phyloP scores from a whole-genome alignment of 345 rosid genomes.

The Pistacia vera region DNA sequence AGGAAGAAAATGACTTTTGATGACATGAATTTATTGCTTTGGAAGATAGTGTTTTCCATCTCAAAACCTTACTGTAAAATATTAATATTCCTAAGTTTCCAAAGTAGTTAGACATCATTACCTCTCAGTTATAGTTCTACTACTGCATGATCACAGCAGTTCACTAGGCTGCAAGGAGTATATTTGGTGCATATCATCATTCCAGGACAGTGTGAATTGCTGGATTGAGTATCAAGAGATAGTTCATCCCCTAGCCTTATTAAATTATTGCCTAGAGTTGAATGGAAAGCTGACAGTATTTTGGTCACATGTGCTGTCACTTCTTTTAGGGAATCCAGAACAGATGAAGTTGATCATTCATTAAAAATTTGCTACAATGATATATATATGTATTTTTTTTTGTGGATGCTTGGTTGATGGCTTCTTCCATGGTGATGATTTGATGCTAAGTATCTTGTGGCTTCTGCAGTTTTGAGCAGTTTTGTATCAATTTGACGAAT shows the following conservation, averaged over 20 bases:
- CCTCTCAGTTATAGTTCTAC: slow-evolving; percentile 7
- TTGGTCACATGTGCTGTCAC: background rate
- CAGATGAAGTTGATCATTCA: slow-evolving; percentile 10
- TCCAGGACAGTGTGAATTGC: background rate
- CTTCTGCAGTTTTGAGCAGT: slow-evolving; percentile 95
- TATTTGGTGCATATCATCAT: background rate
- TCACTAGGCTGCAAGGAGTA: background rate
- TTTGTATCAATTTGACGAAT: slow-evolving; percentile 97
- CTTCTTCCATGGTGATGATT: background rate
- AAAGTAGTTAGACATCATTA: background rate
- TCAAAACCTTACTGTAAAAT: background rate
- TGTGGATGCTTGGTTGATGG: slow-evolving; percentile 21
- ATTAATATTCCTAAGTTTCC: background rate
- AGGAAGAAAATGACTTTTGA: too few species aligned
- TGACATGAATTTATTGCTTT: too few species aligned
- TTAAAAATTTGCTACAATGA: slow-evolving; percentile 2
- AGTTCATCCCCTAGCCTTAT: background rate
- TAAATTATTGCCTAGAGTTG: background rate
- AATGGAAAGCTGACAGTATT: background rate
- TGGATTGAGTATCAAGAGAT: slow-evolving; percentile 4
- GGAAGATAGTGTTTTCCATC: too few species aligned
- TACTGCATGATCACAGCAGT: background rate
- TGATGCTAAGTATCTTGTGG: slow-evolving; percentile 23
- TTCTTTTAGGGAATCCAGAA: slow-evolving; percentile 11
- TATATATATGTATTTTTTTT: background rate